phyloP scores from a whole-genome alignment of 2,329 filamentous ascomycete species.

The Exophiala lecanii-corni region DNA sequence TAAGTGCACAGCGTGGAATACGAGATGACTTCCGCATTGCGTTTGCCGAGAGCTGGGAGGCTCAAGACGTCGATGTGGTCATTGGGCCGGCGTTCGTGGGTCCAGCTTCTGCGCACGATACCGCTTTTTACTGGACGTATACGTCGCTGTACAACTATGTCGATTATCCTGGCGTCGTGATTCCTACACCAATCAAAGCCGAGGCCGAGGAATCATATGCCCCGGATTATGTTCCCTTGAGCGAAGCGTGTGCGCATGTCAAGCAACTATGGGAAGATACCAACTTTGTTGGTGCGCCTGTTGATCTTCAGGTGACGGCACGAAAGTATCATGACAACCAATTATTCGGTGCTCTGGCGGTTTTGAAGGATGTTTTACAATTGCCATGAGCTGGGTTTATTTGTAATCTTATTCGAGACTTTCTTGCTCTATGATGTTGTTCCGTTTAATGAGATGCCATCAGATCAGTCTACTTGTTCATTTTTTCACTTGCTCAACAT shows the following conservation, averaged over 20 bases:
- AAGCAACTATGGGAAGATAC: slow-evolving; percentile 40
- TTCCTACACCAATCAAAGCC: slow-evolving; percentile 51
- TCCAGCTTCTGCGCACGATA: slow-evolving; percentile 19
- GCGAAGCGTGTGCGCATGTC: slow-evolving; percentile 42
- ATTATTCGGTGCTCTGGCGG: slow-evolving; percentile 14
- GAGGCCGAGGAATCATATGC: slow-evolving; percentile 35
- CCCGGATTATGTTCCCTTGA: slow-evolving; percentile 11
- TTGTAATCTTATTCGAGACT: too few species aligned
- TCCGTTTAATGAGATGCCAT: too few species aligned
- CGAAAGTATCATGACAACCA: slow-evolving; percentile 53
- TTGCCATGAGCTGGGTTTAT: too few species aligned
- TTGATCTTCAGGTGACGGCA: slow-evolving; percentile 52
- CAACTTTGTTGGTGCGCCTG: slow-evolving; percentile 45
- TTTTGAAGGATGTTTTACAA: slow-evolving; percentile 5
- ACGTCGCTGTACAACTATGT: slow-evolving; percentile 65
- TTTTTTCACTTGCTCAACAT: too few species aligned
- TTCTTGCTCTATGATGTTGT: too few species aligned
- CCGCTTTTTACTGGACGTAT: slow-evolving; percentile 59
- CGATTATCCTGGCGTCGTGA: slow-evolving; percentile 60
- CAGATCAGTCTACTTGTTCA: too few species aligned
- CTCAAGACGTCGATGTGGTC: slow-evolving; percentile 14
- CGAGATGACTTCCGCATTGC: slow-evolving; percentile 42
- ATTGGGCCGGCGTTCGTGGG: slow-evolving; percentile 3
- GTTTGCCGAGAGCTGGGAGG: slow-evolving; percentile 45
- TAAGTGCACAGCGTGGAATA: slow-evolving; percentile 30